A percentile compares a stretch with the other conserved stretches of the same genome.
Conservation (phyloP, 2,329 filamentous ascomycete genomes). For the Fusarium chuoi region DNA sequence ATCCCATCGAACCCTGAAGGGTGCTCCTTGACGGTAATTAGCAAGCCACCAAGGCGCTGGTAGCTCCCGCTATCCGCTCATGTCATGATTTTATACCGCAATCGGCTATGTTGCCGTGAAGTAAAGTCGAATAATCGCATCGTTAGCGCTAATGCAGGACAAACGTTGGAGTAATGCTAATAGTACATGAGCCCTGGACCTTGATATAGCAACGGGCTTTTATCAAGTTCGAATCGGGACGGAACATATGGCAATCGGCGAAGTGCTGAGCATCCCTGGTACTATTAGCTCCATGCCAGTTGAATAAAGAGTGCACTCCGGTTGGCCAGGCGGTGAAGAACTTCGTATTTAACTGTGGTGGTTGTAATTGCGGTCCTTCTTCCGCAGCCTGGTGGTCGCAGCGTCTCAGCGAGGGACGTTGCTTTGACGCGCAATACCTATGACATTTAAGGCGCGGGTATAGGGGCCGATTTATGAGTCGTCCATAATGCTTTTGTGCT, state of each 20-base stretch:
- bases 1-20: conserved; percentile 20
- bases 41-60: conserved; percentile 30
- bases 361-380: conserved; percentile 30
- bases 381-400: conserved; percentile 33
- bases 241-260: conserved; percentile 14
- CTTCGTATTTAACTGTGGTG: conserved; percentile 24
- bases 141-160: conserved; percentile 13
- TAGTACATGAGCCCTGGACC: conserved; percentile 26
- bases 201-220: conserved; percentile 14
- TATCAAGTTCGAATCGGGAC: conserved; percentile 27
- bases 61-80: conserved; percentile 29
- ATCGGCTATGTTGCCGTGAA: conserved; percentile 17
- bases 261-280: conserved; percentile 1
- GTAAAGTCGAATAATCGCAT: conserved; percentile 25
- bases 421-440: conserved; percentile 11
- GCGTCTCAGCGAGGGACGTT: conserved; percentile 27
- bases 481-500: background rate
- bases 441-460: conserved; percentile 8
- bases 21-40: conserved; percentile 32
- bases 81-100: conserved; percentile 23
- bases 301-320: conserved; percentile 10
- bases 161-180: conserved; percentile 12
- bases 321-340: conserved; percentile 29
- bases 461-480: background rate
- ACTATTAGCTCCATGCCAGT: background rate